Percentiles rank a stretch among this genome's conserved stretches.
Evolutionary conservation across 164 flowering plant species (phyloP).

Genomic region (Kalanchoe fedtschenkoi): DNA sequence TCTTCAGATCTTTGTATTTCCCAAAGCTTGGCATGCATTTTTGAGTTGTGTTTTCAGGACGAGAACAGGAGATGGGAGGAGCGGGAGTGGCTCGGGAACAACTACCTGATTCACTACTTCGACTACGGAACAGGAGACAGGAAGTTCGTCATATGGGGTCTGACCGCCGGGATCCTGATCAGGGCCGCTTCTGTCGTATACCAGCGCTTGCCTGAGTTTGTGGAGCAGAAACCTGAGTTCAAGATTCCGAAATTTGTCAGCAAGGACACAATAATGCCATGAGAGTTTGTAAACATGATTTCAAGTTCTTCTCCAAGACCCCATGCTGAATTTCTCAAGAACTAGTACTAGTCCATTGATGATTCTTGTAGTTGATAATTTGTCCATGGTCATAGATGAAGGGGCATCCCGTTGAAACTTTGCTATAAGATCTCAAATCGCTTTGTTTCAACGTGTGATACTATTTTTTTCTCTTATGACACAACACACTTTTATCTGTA

Average conservation of each 20-base stretch:
- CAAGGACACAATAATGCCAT: slow-evolving; percentile 7
- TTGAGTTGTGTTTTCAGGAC: slow-evolving; percentile 29
- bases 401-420: too few relatives aligned
- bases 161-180: slow-evolving; percentile 85
- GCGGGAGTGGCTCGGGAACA: slow-evolving; percentile 57
- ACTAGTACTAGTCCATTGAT: too few relatives aligned
- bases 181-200: slow-evolving; percentile 18
- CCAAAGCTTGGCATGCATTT: neutral
- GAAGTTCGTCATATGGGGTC: slow-evolving; percentile 62
- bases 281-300: slow-evolving; percentile 22
- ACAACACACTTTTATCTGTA: too few relatives aligned
- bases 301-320: slow-evolving; percentile 46
- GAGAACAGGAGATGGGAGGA: slow-evolving; percentile 60
- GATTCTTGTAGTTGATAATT: too few relatives aligned
- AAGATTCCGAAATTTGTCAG: slow-evolving; percentile 2
- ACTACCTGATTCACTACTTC: slow-evolving; percentile 61
- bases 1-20: neutral
- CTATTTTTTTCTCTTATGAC: too few relatives aligned
- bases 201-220: neutral
- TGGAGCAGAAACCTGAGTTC: slow-evolving; percentile 4
- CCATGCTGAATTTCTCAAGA: slow-evolving; percentile 46
- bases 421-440: too few relatives aligned
- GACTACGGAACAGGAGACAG: slow-evolving; percentile 38
- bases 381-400: too few relatives aligned
- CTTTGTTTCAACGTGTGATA: too few relatives aligned